A percentile compares a stretch with the other conserved stretches of the same genome.
phyloP scores from a whole-genome alignment of 192 early-diverging fungal genomes.

The Funneliformis geosporum region DNA sequence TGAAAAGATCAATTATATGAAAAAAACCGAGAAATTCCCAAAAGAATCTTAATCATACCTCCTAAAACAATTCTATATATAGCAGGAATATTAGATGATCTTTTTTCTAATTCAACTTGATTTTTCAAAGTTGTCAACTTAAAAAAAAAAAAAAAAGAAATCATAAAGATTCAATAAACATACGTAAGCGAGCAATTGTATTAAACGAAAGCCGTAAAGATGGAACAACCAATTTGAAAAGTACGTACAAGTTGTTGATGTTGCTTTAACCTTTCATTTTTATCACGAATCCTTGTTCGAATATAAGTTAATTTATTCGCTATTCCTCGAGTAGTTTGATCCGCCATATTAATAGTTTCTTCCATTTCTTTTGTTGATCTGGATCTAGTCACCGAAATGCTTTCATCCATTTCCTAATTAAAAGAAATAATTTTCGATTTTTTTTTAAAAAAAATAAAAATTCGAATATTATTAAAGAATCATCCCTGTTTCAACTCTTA shows the following conservation, averaged over 20 bases:
- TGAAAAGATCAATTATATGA: too few relatives aligned
- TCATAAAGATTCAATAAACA: neutral
- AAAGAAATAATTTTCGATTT: neutral
- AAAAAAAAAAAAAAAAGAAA: neutral
- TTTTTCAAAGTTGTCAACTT: conserved; percentile 12
- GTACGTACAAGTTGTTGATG: conserved; percentile 12
- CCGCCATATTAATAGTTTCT: conserved; percentile 6
- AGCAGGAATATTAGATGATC: neutral
- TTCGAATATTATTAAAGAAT: too few relatives aligned
- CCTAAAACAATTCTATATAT: conserved; percentile 17
- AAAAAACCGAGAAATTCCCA: too few relatives aligned
- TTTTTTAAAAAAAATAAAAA: neutral
- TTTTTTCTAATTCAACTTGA: conserved; percentile 23
- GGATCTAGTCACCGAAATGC: neutral
- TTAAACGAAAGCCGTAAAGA: neutral
- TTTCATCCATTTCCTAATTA: conserved; percentile 15
- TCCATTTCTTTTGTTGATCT: conserved; percentile 21
- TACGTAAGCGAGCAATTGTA: neutral
- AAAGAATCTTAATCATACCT: neutral
- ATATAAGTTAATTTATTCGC: neutral
- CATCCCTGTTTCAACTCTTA: too few relatives aligned
- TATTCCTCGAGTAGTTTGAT: neutral
- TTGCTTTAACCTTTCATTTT: conserved; percentile 9
- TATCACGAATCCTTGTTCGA: neutral
- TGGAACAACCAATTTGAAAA: neutral